A percentile compares a stretch with the other conserved stretches of the same genome.
Evolutionary conservation across 192 early-diverging fungal genomes (phyloP).

Genomic region (Umbelopsis isabellina): DNA sequence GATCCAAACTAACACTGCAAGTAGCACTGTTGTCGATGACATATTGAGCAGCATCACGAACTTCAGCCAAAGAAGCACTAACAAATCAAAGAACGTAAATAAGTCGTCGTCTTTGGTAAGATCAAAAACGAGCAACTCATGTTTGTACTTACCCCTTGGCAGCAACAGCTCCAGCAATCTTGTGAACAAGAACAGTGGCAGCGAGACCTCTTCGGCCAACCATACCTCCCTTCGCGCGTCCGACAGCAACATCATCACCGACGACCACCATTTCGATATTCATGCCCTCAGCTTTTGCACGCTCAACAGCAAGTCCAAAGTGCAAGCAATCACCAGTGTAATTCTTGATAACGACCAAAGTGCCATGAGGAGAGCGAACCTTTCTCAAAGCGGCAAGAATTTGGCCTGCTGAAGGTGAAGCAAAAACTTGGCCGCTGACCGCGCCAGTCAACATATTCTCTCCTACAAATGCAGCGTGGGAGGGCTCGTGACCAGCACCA

Average conservation of each 20-base stretch:
- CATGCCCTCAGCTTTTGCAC: constrained; percentile 74
- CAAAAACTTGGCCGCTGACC: constrained; percentile 86
- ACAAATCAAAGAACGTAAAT: background rate
- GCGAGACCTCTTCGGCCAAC: constrained; percentile 82
- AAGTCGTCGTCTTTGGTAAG: background rate
- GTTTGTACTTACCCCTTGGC: constrained; percentile 49
- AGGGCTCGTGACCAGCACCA: constrained; percentile 85
- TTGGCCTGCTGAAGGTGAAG: constrained; percentile 80
- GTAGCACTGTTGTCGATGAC: constrained; percentile 70
- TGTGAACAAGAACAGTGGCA: constrained; percentile 79
- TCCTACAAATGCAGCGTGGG: constrained; percentile 81
- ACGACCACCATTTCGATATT: constrained; percentile 77
- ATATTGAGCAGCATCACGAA: constrained; percentile 59
- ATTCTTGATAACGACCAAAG: constrained; percentile 84
- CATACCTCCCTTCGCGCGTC: constrained; percentile 61
- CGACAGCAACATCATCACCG: constrained; percentile 84
- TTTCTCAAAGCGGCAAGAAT: constrained; percentile 73
- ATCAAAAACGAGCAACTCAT: background rate
- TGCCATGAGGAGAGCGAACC: constrained; percentile 66
- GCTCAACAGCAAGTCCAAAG: constrained; percentile 83
- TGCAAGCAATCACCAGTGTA: constrained; percentile 82
- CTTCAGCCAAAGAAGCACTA: constrained; percentile 56
- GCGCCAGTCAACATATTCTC: constrained; percentile 70
- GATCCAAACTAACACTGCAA: constrained; percentile 76
- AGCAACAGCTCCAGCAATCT: constrained; percentile 78